These are phyloP conservation scores for Ramularia endophylla DNA, from an alignment of 2,329 filamentous ascomycete genomes.

Conservation along the genomic window DNA sequence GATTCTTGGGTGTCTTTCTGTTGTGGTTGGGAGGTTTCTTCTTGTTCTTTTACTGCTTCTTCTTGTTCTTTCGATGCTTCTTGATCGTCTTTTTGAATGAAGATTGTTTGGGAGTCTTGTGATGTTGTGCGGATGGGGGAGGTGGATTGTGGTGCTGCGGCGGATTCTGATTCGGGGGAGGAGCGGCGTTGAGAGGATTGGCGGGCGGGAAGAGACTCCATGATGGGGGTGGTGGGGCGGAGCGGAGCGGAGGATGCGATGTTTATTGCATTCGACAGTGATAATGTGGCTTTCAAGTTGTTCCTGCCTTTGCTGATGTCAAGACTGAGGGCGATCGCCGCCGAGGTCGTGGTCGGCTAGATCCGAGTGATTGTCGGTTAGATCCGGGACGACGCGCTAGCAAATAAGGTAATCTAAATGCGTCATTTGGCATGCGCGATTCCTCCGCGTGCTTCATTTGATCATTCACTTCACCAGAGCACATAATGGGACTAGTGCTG, in stretches of 20 bases:
- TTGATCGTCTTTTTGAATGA: conserved; percentile 33
- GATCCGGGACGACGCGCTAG: no score
- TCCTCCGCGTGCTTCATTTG: no score
- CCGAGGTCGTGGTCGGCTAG: no score
- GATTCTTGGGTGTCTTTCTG: no score
- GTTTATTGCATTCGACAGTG: not conserved
- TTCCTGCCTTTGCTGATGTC: not conserved
- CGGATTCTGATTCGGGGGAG: conserved; percentile 14
- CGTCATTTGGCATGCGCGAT: no score
- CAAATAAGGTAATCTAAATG: no score
- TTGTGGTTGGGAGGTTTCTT: conserved; percentile 9
- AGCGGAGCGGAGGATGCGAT: not conserved
- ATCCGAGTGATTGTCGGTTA: no score
- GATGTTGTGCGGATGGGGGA: conserved; percentile 32
- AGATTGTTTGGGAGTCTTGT: conserved; percentile 42
- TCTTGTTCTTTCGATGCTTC: conserved; percentile 10
- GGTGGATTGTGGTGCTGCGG: conserved; percentile 10
- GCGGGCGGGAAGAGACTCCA: conserved; percentile 39
- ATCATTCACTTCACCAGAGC: no score
- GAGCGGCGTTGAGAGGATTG: conserved; percentile 20
- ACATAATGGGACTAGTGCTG: no score
- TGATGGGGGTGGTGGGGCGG: conserved; percentile 15
- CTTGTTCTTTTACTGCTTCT: conserved; percentile 14
- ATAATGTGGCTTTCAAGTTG: not conserved
- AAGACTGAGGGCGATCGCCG: no score